Conservation (phyloP, 192 early-diverging fungal genomes). For the Haplosporangium gracile region DNA sequence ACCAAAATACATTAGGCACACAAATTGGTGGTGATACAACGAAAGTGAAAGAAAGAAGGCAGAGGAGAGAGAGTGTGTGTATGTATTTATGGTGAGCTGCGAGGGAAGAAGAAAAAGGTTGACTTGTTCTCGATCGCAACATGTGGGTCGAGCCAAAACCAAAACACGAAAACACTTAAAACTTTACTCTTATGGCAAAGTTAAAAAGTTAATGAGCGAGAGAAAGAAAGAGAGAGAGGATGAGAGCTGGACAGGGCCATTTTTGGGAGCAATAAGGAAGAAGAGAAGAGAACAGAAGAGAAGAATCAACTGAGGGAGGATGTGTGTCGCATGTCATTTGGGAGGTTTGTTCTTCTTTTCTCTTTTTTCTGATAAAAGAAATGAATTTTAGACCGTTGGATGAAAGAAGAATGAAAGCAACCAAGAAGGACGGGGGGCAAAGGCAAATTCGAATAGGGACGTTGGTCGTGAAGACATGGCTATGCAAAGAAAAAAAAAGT, state of each 20-base stretch:
- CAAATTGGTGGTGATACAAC: conserved; percentile 2
- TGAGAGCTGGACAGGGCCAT: background rate
- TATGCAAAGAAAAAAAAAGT: background rate
- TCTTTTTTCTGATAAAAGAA: too few relatives aligned
- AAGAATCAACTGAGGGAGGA: background rate
- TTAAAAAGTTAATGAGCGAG: background rate
- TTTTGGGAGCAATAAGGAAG: background rate
- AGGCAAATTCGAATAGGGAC: background rate
- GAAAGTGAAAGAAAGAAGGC: background rate
- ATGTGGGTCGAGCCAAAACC: too few relatives aligned
- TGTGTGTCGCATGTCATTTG: background rate
- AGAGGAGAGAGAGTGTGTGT: background rate
- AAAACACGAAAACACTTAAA: too few relatives aligned
- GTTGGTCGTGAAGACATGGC: background rate
- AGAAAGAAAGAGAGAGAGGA: background rate
- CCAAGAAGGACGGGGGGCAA: background rate
- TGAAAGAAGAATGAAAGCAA: background rate
- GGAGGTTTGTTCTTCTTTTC: background rate
- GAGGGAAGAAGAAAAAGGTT: too few relatives aligned
- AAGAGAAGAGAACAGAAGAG: background rate
- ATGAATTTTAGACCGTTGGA: background rate
- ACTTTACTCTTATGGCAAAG: too few relatives aligned
- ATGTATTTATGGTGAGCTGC: too few relatives aligned
- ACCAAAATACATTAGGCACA: conserved; percentile 1
- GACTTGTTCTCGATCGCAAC: too few relatives aligned